These are phyloP conservation scores for Russula virescens DNA, from an alignment of 768 basidiomycete species.

Conservation along the genomic window DNA sequence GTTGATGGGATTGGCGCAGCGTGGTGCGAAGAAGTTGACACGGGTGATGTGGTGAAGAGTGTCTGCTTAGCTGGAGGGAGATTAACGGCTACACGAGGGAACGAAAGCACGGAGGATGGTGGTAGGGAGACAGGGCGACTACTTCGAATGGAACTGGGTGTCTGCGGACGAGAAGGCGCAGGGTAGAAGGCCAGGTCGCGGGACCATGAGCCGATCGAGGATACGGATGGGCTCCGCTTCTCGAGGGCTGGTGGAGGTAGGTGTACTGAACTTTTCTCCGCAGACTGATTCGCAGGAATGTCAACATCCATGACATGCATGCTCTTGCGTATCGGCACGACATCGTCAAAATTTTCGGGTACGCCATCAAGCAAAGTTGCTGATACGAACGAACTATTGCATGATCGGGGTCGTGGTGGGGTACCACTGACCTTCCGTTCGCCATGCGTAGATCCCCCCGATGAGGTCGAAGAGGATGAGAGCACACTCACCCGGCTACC, in stretches of 20 bases:
- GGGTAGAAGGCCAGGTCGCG: conserved; percentile 16
- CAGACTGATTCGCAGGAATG: neutral
- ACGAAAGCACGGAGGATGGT: conserved; percentile 4
- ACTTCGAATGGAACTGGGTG: conserved; percentile 15
- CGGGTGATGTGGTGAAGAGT: conserved; percentile 12
- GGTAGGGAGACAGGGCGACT: conserved; percentile 14
- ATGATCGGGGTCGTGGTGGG: conserved; percentile 13
- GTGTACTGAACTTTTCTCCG: conserved; percentile 1
- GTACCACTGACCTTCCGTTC: neutral
- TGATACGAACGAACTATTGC: conserved; percentile 18
- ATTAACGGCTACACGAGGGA: neutral
- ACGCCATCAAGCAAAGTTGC: conserved; percentile 9
- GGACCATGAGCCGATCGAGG: conserved; percentile 17
- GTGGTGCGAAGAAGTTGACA: neutral
- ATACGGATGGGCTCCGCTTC: conserved; percentile 12
- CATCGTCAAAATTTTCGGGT: neutral
- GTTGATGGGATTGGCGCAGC: neutral
- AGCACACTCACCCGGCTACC: conserved; percentile 16
- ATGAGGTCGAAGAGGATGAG: conserved; percentile 21
- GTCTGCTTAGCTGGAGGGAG: neutral
- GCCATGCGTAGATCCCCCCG: conserved; percentile 2
- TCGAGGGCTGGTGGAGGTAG: conserved; percentile 2
- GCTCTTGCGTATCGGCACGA: conserved; percentile 5
- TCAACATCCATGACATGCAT: conserved; percentile 22
- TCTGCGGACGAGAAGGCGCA: conserved; percentile 17